Percentiles rank a stretch among this genome's conserved stretches.
phyloP scores from a whole-genome alignment of 1,284 basidiomycete species.

The Trametes versicolor region DNA sequence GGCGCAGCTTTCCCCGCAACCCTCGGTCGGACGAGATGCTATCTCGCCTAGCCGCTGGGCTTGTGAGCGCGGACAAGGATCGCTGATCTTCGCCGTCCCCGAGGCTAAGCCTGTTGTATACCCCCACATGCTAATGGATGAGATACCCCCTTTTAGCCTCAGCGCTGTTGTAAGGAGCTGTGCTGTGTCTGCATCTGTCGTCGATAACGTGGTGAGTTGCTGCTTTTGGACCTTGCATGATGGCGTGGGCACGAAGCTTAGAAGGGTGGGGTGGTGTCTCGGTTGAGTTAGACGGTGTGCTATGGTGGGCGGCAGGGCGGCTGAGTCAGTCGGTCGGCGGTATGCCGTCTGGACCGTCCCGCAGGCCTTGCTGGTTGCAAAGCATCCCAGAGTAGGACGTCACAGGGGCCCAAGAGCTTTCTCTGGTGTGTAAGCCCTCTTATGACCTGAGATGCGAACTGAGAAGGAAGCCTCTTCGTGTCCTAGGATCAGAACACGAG shows the following conservation, averaged over 20 bases:
- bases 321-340: conserved; percentile 15
- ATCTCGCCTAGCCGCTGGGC: conserved; percentile 63
- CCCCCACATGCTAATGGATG: conserved; percentile 21
- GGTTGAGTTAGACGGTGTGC: neutral
- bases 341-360: neutral
- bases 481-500: conserved; percentile 4
- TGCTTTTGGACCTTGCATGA: neutral
- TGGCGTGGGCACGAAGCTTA: neutral
- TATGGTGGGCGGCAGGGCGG: neutral
- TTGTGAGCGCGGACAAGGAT: conserved; percentile 64
- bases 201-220: conserved; percentile 7
- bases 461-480: conserved; percentile 12
- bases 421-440: conserved; percentile 17
- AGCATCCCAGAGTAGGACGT: neutral
- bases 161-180: neutral
- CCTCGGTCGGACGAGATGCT: conserved; percentile 72
- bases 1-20: conserved; percentile 71
- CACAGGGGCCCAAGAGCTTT: neutral
- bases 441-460: conserved; percentile 14
- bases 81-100: conserved; percentile 22
- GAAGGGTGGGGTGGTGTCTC: neutral
- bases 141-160: conserved; percentile 19
- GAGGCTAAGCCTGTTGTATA: conserved; percentile 9
- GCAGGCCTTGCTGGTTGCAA: neutral
- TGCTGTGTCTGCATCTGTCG: neutral